phyloP scores from a whole-genome alignment of 78 protist genomes.

The Dictyostelium capitatum region DNA sequence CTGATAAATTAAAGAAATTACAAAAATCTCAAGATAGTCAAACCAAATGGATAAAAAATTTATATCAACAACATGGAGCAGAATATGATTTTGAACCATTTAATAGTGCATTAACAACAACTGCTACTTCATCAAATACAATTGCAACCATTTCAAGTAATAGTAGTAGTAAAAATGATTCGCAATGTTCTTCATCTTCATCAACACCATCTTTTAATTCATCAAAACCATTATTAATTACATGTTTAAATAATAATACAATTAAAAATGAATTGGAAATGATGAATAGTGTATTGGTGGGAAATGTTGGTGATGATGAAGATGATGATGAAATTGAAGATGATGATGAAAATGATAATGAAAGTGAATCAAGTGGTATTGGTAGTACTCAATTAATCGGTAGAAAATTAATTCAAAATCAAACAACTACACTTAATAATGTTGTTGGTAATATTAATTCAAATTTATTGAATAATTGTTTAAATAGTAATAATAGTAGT shows the following conservation, averaged over 20 bases:
- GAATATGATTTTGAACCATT: constrained; percentile 41
- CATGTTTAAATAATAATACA: neutral
- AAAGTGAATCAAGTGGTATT: constrained; percentile 4
- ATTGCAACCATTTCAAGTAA: neutral
- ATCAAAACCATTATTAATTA: neutral
- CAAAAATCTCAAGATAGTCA: constrained; percentile 67
- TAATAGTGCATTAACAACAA: neutral
- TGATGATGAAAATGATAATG: neutral
- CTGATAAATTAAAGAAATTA: constrained; percentile 54
- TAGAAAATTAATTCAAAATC: neutral
- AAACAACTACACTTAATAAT: neutral
- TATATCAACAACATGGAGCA: constrained; percentile 49
- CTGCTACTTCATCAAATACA: neutral
- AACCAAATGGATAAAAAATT: constrained; percentile 62
- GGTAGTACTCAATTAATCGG: constrained; percentile 12
- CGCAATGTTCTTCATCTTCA: neutral
- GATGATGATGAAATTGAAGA: constrained; percentile 3
- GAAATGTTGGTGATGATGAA: neutral
- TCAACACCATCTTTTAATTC: constrained; percentile 19
- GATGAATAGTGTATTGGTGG: too few species aligned
- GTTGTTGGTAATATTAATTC: neutral
- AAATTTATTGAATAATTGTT: neutral
- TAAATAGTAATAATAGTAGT: neutral
- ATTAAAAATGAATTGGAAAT: neutral
- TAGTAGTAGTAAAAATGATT: neutral